A percentile compares a stretch with the other conserved stretches of the same genome.
Conservation (phyloP, 2,329 filamentous ascomycete species). For the Neofusicoccum cordaticola region DNA sequence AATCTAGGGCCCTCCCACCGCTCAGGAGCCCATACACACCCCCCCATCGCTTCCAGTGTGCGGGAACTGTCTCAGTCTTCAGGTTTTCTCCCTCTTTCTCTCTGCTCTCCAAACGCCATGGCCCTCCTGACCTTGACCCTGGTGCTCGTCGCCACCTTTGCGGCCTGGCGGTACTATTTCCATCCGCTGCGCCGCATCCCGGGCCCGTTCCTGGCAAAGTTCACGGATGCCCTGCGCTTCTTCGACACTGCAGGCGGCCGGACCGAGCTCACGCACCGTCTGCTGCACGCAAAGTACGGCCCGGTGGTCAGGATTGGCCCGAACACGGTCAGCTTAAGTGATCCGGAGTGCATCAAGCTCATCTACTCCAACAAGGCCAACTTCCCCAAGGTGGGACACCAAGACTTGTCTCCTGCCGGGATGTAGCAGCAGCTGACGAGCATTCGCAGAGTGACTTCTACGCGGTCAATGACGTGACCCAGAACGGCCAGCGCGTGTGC, state of each 20-base stretch:
- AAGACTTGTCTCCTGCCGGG: neutral
- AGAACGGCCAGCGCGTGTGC: slow-evolving; percentile 29
- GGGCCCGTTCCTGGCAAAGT: slow-evolving; percentile 33
- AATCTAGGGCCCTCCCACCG: neutral
- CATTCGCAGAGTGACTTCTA: slow-evolving; percentile 31
- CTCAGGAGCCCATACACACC: neutral
- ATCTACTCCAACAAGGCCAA: slow-evolving; percentile 34
- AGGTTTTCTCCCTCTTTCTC: neutral
- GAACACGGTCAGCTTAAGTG: slow-evolving; percentile 30
- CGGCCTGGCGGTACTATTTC: neutral
- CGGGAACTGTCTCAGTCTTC: too few relatives aligned
- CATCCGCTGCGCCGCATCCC: slow-evolving; percentile 22
- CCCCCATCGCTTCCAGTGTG: neutral
- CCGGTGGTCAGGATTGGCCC: slow-evolving; percentile 30
- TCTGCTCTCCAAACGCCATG: neutral
- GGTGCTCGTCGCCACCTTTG: slow-evolving; percentile 1
- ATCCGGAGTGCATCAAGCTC: slow-evolving; percentile 30
- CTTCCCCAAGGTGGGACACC: slow-evolving; percentile 27
- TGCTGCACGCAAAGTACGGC: slow-evolving; percentile 30
- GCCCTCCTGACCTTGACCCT: slow-evolving; percentile 6
- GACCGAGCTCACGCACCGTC: slow-evolving; percentile 30
- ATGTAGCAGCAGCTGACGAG: neutral
- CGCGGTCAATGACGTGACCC: slow-evolving; percentile 32
- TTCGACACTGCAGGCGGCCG: slow-evolving; percentile 28
- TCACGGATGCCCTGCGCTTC: slow-evolving; percentile 33